Evolutionary conservation across 495 filamentous ascomycete genomes (phyloP).

Genomic region (Baudoinia panamericana): DNA sequence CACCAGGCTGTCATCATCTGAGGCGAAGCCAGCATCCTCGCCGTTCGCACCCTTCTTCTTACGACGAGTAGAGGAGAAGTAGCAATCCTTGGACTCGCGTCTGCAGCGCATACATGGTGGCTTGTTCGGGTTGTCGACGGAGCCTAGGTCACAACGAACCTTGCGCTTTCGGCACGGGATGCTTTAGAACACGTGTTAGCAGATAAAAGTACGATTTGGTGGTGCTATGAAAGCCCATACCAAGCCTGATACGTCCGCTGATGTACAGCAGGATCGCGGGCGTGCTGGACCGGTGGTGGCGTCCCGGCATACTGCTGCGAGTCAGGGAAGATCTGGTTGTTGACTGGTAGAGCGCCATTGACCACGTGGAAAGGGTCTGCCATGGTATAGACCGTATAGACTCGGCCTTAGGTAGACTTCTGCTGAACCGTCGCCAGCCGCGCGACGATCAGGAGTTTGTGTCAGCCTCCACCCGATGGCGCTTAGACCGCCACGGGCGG

Average conservation of each 20-base stretch:
- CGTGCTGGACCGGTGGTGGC: neutral
- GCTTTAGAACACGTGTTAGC: constrained; percentile 33
- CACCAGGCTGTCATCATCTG: constrained; percentile 33
- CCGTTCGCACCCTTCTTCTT: constrained; percentile 57
- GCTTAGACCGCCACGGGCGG: no score
- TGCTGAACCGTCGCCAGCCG: constrained; percentile 18
- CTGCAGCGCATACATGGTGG: constrained; percentile 90
- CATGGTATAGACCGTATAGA: no score
- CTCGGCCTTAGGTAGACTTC: neutral
- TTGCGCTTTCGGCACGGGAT: constrained; percentile 85
- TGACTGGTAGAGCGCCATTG: neutral
- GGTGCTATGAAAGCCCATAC: neutral
- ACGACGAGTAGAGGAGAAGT: constrained; percentile 87
- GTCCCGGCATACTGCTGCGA: constrained; percentile 4
- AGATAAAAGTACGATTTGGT: neutral
- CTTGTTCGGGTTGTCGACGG: constrained; percentile 85
- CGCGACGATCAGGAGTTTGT: no score
- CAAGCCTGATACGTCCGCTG: constrained; percentile 22
- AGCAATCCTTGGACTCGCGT: constrained; percentile 86
- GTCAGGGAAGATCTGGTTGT: neutral
- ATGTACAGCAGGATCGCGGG: constrained; percentile 10
- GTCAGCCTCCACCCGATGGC: no score
- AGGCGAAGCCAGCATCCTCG: neutral
- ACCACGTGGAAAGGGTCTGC: no score
- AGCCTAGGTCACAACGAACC: constrained; percentile 85